A percentile compares a stretch with the other conserved stretches of the same genome.
Conservation (phyloP, 768 basidiomycete species). For the Punctularia strigosozonata region DNA sequence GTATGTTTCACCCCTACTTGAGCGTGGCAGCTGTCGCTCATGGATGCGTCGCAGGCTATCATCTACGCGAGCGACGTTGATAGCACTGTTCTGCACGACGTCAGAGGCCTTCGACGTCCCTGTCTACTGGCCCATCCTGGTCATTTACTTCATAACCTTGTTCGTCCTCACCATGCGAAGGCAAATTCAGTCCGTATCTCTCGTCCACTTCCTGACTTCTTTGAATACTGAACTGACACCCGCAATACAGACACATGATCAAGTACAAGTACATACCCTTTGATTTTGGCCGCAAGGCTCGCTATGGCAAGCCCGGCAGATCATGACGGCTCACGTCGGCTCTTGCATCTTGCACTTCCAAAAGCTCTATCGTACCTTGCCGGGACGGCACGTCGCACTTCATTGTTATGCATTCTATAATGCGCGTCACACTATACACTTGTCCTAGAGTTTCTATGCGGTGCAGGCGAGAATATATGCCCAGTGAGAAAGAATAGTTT, state of each 20-base stretch:
- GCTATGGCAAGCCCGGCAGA: slow-evolving; percentile 60
- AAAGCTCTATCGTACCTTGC: too few species aligned
- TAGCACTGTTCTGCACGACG: slow-evolving; percentile 72
- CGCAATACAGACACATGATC: slow-evolving; percentile 80
- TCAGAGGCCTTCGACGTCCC: slow-evolving; percentile 89
- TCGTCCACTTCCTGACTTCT: neutral
- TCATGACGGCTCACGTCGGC: too few species aligned
- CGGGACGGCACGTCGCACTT: too few species aligned
- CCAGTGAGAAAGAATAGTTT: too few species aligned
- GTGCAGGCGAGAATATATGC: too few species aligned
- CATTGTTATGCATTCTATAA: too few species aligned
- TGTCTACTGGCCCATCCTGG: slow-evolving; percentile 98
- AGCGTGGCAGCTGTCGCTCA: too few species aligned
- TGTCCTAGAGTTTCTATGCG: too few species aligned
- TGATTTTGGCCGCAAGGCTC: slow-evolving; percentile 87
- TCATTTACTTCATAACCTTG: slow-evolving; percentile 92
- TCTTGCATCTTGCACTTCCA: too few species aligned
- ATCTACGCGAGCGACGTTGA: slow-evolving; percentile 75
- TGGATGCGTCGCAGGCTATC: slow-evolving; percentile 80
- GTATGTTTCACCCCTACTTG: slow-evolving; percentile 42
- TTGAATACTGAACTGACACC: slow-evolving; percentile 1
- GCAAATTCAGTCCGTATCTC: slow-evolving; percentile 75
- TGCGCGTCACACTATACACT: too few species aligned
- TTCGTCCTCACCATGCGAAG: slow-evolving; percentile 93
- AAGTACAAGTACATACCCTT: slow-evolving; percentile 97